Evolutionary conservation across 1,284 basidiomycete species (phyloP), one percentile per base, ranked within the genome.

Genomic region (Puccinia horiana): DNA sequence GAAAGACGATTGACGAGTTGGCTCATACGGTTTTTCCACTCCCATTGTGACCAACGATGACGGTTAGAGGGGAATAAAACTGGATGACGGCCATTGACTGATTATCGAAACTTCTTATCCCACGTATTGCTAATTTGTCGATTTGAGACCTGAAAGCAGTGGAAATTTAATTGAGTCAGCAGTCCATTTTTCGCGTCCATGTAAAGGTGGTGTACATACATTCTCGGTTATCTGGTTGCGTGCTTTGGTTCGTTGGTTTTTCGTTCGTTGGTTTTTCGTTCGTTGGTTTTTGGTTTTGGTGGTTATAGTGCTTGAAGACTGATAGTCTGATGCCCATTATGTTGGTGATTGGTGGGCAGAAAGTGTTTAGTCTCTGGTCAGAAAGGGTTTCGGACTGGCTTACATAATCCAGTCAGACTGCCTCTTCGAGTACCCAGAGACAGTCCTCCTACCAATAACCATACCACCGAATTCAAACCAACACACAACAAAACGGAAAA

Each of bases 31-130:
- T 99, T 89, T 99, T 99, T 75, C 97, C 97, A 85, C 94, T 96
- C 20, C 97, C 97, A 88, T 99, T 99, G 89, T 96, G 94, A 6
- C 97, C 97, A 11, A 99, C 96, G 84, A 99, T 99, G 86, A 99
- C 96, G 0, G 97, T 99, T 80, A 99, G 93, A 1, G 97, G 97
- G 20, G 92, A 92, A 88, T 95, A 98, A 89, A 99, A 99, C 87
- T 99, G 94, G 87, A 99, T 98, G 85, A 98, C 92, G 18, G 95
- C 91, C 83, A 97, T 91, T 84, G 93, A 91, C 86, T 98, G 97
- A 90, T 98, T 94, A 89, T 88, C 88, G 76, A 88, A 88, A 37
- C 86, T 86, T 40, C 88, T 86, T 76, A 88, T 86, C 76, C 86
- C 86, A 35, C 86, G 86, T 73, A 87, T 86, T 83, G 86, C 86